Evolutionary conservation across 2,329 filamentous ascomycete genomes (phyloP), one percentile per base, ranked within the genome.

Genomic region (Ophiostoma perfectum): DNA sequence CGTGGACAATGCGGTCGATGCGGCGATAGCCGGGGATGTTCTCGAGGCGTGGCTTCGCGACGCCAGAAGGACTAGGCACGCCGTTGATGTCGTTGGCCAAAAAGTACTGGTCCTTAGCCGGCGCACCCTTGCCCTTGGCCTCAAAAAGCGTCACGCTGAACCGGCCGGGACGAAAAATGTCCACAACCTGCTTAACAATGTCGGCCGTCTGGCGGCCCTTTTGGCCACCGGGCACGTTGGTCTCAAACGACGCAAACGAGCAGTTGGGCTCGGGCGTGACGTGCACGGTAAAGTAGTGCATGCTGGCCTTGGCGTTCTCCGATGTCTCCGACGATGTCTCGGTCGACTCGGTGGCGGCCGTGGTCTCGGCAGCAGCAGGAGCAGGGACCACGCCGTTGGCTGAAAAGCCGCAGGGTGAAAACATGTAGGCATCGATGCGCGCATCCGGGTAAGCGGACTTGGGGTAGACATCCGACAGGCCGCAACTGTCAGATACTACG

Each of bases 81-180:
- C 41, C 44, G 55, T 62, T 67, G 63, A 64, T 3, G 64, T 72
- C 70, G 52, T 69, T 69, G 42, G 68, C 71, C 64, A 68, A 27
- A 6, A 72, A 70, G 66, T 68, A 70, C 66, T 71, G 74, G 76
- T 78, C 69, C 76, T 70, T 62, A 47, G 63, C 47, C 73, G 73
- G 42, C 12, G 41, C 41, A 11, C 63, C 63, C 38, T 66, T 69
- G 64, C 78, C 77, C 82, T 96, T 97, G 67, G 93, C 91, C 80
- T 99, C 94, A 75, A 99, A 99, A 16, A 98, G 83, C 0, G 95
- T 99, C 69, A 99, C 92, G 75, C 91, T 97, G 84, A 99, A 99
- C 67, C 94, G 90, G n/a, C 94, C 94, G 0, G 95, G 95, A 77
- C 93, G 92, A 86, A 99, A 99, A 76, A 99, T 99, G 72, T 87